These are phyloP conservation scores for Brettanomyces naardenensis DNA, from an alignment of 805 yeast genomes.

Conservation along the genomic window DNA sequence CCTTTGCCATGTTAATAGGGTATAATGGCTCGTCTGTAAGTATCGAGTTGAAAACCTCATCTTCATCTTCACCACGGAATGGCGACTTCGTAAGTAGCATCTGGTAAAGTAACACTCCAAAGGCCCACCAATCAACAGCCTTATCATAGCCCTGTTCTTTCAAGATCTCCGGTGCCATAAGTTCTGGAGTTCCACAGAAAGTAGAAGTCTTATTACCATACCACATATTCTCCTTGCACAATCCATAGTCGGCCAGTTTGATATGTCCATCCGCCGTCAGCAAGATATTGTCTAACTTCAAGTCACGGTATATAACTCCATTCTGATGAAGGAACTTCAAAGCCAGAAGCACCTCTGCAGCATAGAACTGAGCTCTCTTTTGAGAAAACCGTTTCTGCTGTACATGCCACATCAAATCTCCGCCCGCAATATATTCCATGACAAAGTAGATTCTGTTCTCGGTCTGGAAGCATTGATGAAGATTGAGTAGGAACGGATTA, in stretches of 20 bases:
- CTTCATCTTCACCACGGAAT: constrained; percentile 81
- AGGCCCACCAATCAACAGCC: constrained; percentile 99
- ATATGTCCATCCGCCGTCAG: constrained; percentile 88
- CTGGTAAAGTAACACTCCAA: constrained; percentile 92
- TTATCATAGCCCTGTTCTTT: constrained; percentile 89
- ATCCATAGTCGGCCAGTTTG: constrained; percentile 94
- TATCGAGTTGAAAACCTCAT: constrained; percentile 94
- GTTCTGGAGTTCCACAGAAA: constrained; percentile 98
- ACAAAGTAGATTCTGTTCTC: constrained; percentile 96
- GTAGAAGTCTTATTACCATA: constrained; percentile 78
- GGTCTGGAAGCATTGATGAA: constrained; percentile 95
- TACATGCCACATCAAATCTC: constrained; percentile 99
- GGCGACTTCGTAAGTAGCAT: constrained; percentile 97
- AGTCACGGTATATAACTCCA: constrained; percentile 93
- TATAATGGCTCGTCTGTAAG: constrained; percentile 93
- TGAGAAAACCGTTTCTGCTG: constrained; percentile 86
- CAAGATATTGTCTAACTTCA: constrained; percentile 90
- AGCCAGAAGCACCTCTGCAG: constrained; percentile 91
- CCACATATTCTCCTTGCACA: constrained; percentile 77
- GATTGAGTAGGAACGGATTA: constrained; percentile 87
- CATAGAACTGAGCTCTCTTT: constrained; percentile 91
- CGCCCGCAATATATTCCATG: constrained; percentile 97
- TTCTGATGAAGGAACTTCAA: constrained; percentile 90
- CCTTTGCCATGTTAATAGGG: constrained; percentile 96
- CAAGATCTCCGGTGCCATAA: constrained; percentile 97